These are phyloP conservation scores for Cercophora sp. DNA, from an alignment of 495 filamentous ascomycete genomes.

Conservation along the genomic window DNA sequence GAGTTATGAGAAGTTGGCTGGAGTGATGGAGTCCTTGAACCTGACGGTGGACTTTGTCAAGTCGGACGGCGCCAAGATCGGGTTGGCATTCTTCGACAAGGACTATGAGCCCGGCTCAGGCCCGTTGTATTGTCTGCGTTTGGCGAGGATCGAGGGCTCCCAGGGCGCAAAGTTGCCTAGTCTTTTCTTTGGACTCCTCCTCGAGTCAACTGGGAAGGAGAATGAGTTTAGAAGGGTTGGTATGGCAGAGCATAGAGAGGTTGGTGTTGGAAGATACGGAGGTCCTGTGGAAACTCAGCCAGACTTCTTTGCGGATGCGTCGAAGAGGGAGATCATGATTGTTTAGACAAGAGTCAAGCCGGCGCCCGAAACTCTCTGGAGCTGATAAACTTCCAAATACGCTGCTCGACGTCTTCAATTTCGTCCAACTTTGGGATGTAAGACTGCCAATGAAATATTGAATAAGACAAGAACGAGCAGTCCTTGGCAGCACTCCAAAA, in stretches of 20 bases:
- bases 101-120: neutral
- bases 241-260: neutral
- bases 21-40: neutral
- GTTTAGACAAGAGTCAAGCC: too few relatives aligned
- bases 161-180: neutral
- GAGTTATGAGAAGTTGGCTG: neutral
- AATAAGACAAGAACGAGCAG: too few relatives aligned
- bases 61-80: neutral
- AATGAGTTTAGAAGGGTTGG: conserved; percentile 3
- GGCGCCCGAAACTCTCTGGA: too few relatives aligned
- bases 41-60: neutral
- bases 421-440: too few relatives aligned
- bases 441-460: too few relatives aligned
- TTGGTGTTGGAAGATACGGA: neutral
- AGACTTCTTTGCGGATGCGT: neutral
- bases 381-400: too few relatives aligned
- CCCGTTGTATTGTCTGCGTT: neutral
- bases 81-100: neutral
- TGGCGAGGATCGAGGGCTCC: neutral
- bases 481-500: too few relatives aligned
- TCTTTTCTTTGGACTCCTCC: neutral
- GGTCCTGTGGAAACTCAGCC: neutral
- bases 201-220: neutral
- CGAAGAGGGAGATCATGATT: neutral
- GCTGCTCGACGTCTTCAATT: too few relatives aligned